Evolutionary conservation across 2,329 filamentous ascomycete genomes (phyloP).

Genomic region (Mycogone perniciosa): DNA sequence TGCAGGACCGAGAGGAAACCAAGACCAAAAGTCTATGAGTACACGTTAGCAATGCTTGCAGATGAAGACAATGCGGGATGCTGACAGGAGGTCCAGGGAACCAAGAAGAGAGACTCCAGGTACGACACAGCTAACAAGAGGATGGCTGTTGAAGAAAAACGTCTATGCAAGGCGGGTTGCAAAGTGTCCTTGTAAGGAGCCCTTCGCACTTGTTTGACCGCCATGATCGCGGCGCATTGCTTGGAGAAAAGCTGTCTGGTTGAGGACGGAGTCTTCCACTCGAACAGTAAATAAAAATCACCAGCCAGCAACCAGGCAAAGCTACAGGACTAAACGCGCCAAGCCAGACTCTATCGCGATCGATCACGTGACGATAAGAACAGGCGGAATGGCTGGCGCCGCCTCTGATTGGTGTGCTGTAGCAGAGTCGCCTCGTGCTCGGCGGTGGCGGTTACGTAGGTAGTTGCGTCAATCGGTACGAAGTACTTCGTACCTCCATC

Average conservation of each 20-base stretch:
- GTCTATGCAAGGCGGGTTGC: slow-evolving; percentile 78
- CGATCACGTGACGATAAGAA: slow-evolving; percentile 26
- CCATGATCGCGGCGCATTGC: slow-evolving; percentile 46
- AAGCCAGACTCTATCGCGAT: slow-evolving; percentile 10
- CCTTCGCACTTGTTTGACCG: slow-evolving; percentile 47
- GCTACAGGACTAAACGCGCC: slow-evolving; percentile 16
- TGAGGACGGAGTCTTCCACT: background rate
- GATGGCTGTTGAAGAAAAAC: slow-evolving; percentile 73
- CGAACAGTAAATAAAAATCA: slow-evolving; percentile 27
- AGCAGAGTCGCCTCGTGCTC: slow-evolving; percentile 8
- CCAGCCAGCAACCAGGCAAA: slow-evolving; percentile 24
- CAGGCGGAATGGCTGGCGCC: slow-evolving; percentile 2
- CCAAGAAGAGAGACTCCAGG: slow-evolving; percentile 61
- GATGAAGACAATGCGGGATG: slow-evolving; percentile 14
- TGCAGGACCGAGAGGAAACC: slow-evolving; percentile 73
- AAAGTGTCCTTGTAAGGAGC: slow-evolving; percentile 79
- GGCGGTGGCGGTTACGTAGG: slow-evolving; percentile 25
- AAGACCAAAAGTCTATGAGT: slow-evolving; percentile 67
- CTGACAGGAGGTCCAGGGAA: slow-evolving; percentile 63
- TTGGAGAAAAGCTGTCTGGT: slow-evolving; percentile 13
- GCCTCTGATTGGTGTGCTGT: slow-evolving; percentile 14
- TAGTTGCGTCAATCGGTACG: background rate
- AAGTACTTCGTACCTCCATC: background rate
- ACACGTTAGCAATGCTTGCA: slow-evolving; percentile 11
- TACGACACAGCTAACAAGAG: slow-evolving; percentile 68